Percentiles rank a stretch among this genome's conserved stretches.
Evolutionary conservation across 441 rosid species (phyloP).

Genomic region (Croton setiger): DNA sequence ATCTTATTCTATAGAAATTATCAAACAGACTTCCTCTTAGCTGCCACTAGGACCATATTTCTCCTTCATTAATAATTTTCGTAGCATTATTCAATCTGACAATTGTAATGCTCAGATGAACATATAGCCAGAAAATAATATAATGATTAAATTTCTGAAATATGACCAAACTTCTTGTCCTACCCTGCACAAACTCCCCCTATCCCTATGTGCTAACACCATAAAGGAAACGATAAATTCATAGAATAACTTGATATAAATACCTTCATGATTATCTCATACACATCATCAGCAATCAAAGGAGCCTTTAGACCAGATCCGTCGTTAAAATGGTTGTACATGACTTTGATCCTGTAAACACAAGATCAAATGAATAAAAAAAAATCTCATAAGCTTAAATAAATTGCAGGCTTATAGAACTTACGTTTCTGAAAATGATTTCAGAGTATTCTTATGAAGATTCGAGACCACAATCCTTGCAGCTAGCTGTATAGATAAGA

Average conservation of each 20-base stretch:
- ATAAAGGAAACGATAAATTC: not conserved
- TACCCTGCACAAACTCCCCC: not conserved
- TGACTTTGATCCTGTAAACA: constrained; percentile 59
- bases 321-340: constrained; percentile 67
- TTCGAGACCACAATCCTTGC: constrained; percentile 91
- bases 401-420: constrained; percentile 16
- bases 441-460: constrained; percentile 83
- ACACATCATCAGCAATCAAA: constrained; percentile 80
- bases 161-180: too few relatives aligned
- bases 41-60: too few relatives aligned
- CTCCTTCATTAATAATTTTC: too few relatives aligned
- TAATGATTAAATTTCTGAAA: too few relatives aligned
- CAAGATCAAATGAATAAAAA: not conserved
- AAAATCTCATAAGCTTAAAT: not conserved
- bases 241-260: not conserved
- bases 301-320: constrained; percentile 73
- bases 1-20: not conserved
- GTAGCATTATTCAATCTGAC: too few relatives aligned
- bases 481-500: constrained; percentile 55
- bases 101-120: too few relatives aligned
- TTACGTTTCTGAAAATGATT: constrained; percentile 86
- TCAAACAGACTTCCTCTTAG: not conserved
- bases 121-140: too few relatives aligned
- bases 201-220: not conserved
- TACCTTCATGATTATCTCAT: constrained; percentile 82